Evolutionary conservation across 108 stramenopile genomes (phyloP).

Genomic region (Pseudonitzschia multiseries): DNA sequence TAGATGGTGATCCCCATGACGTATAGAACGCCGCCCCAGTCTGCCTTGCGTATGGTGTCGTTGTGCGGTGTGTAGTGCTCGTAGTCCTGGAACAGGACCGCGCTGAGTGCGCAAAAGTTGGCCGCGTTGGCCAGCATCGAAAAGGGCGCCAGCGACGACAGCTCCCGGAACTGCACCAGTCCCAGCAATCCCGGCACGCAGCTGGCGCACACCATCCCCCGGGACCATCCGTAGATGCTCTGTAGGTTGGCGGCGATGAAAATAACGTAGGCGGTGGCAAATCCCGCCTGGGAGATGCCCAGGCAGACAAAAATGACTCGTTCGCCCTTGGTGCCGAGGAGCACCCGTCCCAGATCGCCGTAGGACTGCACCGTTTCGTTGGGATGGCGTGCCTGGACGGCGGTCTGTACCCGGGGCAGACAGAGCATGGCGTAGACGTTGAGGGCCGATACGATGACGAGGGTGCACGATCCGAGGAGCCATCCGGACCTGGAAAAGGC

Average conservation of each 20-base stretch:
- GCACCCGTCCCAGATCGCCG: conserved; percentile 58
- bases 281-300: conserved; percentile 69
- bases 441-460: conserved; percentile 46
- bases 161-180: conserved; percentile 62
- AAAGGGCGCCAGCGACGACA: conserved; percentile 66
- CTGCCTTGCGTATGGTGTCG: conserved; percentile 43
- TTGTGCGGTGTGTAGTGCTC: conserved; percentile 42
- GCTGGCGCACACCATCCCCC: conserved; percentile 46
- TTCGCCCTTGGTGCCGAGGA: conserved; percentile 61
- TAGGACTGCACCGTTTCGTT: conserved; percentile 36
- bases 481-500: conserved; percentile 73
- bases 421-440: conserved; percentile 80
- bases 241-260: conserved; percentile 78
- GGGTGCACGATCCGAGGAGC: conserved; percentile 52
- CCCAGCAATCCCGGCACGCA: conserved; percentile 63
- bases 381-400: conserved; percentile 13
- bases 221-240: conserved; percentile 36
- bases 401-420: conserved; percentile 47
- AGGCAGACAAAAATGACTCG: conserved; percentile 65
- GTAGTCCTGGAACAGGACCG: conserved; percentile 73
- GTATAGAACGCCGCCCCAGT: conserved; percentile 54
- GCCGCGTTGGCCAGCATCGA: conserved; percentile 68
- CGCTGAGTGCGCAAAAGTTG: conserved; percentile 56
- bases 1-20: conserved; percentile 69
- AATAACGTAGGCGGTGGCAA: conserved; percentile 82